Evolutionary conservation across 805 yeast species (phyloP).

Genomic region (Kluyveromyces wickerhamii): DNA sequence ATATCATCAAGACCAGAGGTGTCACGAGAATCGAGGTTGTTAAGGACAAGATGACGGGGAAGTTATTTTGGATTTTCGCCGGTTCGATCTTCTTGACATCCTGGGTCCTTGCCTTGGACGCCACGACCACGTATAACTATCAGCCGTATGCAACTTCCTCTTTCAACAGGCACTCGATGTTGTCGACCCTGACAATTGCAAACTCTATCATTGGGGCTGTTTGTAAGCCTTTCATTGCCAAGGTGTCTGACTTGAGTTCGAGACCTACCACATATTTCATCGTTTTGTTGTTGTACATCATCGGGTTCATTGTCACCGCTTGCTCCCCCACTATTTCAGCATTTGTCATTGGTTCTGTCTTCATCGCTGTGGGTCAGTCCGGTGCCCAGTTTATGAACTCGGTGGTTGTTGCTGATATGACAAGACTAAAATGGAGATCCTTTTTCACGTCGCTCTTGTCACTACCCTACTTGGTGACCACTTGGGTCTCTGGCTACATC

Average conservation of each 20-base stretch:
- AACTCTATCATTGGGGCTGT: constrained; percentile 52
- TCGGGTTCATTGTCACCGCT: constrained; percentile 49
- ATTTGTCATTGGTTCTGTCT: constrained; percentile 50
- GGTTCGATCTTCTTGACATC: constrained; percentile 29
- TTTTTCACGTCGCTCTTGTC: constrained; percentile 54
- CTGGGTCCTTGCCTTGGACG: constrained; percentile 30
- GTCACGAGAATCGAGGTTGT: constrained; percentile 25
- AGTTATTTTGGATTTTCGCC: constrained; percentile 8
- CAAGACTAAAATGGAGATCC: constrained; percentile 59
- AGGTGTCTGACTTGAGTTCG: constrained; percentile 51
- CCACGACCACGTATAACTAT: constrained; percentile 37
- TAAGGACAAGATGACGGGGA: constrained; percentile 13
- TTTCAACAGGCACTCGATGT: constrained; percentile 40
- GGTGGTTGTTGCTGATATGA: constrained; percentile 52
- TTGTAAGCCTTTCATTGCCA: constrained; percentile 47
- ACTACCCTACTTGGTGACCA: constrained; percentile 58
- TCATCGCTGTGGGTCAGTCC: constrained; percentile 43
- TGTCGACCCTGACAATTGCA: constrained; percentile 46
- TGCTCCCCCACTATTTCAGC: constrained; percentile 43
- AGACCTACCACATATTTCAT: constrained; percentile 40
- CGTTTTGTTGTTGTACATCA: constrained; percentile 39
- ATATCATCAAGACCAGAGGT: constrained; percentile 16
- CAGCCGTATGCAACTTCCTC: constrained; percentile 45
- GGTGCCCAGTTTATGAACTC: constrained; percentile 49
- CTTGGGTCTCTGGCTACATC: constrained; percentile 61